phyloP scores from a whole-genome alignment of 164 flowering plant genomes.

The Annona cherimola region DNA sequence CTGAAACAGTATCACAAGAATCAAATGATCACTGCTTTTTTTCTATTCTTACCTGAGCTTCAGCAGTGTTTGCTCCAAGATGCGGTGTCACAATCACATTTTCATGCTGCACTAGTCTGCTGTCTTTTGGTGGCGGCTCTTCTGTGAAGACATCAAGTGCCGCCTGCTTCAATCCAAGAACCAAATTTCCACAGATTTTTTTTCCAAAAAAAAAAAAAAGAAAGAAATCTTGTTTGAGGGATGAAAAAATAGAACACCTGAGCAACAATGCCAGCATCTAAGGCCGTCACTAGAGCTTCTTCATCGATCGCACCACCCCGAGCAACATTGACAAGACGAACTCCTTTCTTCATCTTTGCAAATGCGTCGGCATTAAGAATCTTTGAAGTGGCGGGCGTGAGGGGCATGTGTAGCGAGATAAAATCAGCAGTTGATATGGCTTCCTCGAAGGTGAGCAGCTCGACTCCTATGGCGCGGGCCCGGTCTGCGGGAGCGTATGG shows the following conservation, averaged over 20 bases:
- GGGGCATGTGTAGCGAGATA: conserved; percentile 84
- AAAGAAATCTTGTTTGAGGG: neutral
- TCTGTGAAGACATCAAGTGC: conserved; percentile 83
- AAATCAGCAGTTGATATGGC: conserved; percentile 74
- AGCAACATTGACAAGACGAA: conserved; percentile 76
- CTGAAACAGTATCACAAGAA: neutral
- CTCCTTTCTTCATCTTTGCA: conserved; percentile 73
- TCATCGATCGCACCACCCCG: conserved; percentile 94
- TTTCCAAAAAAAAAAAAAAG: neutral
- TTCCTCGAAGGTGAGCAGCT: conserved; percentile 61
- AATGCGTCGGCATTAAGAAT: conserved; percentile 62
- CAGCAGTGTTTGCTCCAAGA: conserved; percentile 83
- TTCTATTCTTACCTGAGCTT: conserved; percentile 59
- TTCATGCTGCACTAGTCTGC: conserved; percentile 56
- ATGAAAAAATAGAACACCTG: conserved; percentile 38
- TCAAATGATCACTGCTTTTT: neutral
- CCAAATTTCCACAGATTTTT: neutral
- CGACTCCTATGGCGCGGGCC: conserved; percentile 75
- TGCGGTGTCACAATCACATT: conserved; percentile 74
- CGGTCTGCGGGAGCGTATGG: conserved; percentile 87
- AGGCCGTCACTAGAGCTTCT: conserved; percentile 75
- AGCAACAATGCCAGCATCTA: conserved; percentile 67
- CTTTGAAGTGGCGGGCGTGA: conserved; percentile 65
- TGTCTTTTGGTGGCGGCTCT: conserved; percentile 73
- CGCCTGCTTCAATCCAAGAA: conserved; percentile 36